Base-by-base conservation (phyloP, 352 stramenopile genomes). In the Phytopythium helicoides region DNA sequence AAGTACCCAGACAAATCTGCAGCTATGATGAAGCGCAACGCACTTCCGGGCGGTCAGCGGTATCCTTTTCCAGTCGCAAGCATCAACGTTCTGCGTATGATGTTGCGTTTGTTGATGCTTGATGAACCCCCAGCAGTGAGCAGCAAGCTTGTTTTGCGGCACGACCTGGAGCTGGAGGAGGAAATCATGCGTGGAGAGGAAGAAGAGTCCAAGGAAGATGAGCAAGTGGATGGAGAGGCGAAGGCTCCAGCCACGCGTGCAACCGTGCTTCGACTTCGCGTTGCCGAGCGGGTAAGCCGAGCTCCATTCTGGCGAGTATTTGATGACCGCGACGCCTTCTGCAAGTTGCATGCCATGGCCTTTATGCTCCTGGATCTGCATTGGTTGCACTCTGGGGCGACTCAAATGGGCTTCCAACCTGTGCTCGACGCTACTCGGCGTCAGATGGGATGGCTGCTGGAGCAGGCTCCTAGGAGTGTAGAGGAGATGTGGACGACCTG, bases 31-130 rank as follows among this genome's bases (percentile, higher is more conserved):
- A 40, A 59, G 45, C 76, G 77, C 52, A 92, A 92, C 62, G 79
- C 79, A 5, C 49, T 77, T 15, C 62, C 84, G 1, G 84, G 84
- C 16, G 84, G 84, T 18, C 90, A 85, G 31, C 76, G 84, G 12
- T 94, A 92, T 46, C 81, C 81, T 47, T 92, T 92, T 59, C 84
- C 84, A 16, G 84, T 94, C 28, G 84, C 84, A 6, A 78, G 72
- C 40, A 89, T 94, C 61, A 94, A 94, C 54, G 81, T 94, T n/a
- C 68, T 92, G 73, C 79, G 84, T 15, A 92, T 94, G 84, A 68
- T 91, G 65, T 67, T 91, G 58, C 87, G 81, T 62, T 61, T 94
- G 23, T 52, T 92, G 47, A 92, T 94, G 84, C 64, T 94, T 19
- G 79, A 94, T 49, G 74, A 90, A 37, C 71, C 74, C 2, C 81